Evolutionary conservation across 2,329 filamentous ascomycete species (phyloP), one percentile per base, ranked within the genome.

Genomic region (Beauveria sp.): DNA sequence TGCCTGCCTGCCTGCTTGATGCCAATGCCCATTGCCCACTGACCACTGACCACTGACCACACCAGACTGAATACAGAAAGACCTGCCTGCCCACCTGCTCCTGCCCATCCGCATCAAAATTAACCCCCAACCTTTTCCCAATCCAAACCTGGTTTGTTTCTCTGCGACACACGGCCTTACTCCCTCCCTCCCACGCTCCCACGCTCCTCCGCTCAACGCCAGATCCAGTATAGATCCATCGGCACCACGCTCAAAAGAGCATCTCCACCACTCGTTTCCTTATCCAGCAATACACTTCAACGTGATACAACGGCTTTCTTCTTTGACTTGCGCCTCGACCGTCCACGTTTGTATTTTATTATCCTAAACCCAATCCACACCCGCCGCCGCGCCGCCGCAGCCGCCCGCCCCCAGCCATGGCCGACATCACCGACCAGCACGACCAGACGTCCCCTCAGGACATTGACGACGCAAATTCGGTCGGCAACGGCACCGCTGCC

Each of bases 381-480:
- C 65, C 65, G 63, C 31, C 34, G 34, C 34, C 34, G 34, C 34
- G 34, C 34, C 34, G 34, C 34, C 34, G 34, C 34, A 38, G 34
- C 34, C 34, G 34, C 34, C 34, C 34, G 34, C 59, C 60, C 63
- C 64, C 62, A 64, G 75, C 72, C 75, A 91, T 92, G 89, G 88
- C 88, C 81, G 89, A 92, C 79, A 88, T 91, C 78, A 85, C 88
- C 69, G 87, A 89, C 72, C 87, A 89, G 74, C 86, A 90, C 81
- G 87, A 89, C 71, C 87, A 90, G 74, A 86, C 86, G 70, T 89
- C 89, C 69, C 86, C 88, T 65, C 86, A 84, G 69, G 88, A 89
- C 70, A 83, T 89, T 72, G 89, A 91, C 71, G 89, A 92, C 69
- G 75, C 83, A 68, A 86, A 90, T 72, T 79, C 83, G 68, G 82